These are phyloP conservation scores for Fusarium phyllophilum DNA, from an alignment of 2,329 filamentous ascomycete species.

Conservation along the genomic window DNA sequence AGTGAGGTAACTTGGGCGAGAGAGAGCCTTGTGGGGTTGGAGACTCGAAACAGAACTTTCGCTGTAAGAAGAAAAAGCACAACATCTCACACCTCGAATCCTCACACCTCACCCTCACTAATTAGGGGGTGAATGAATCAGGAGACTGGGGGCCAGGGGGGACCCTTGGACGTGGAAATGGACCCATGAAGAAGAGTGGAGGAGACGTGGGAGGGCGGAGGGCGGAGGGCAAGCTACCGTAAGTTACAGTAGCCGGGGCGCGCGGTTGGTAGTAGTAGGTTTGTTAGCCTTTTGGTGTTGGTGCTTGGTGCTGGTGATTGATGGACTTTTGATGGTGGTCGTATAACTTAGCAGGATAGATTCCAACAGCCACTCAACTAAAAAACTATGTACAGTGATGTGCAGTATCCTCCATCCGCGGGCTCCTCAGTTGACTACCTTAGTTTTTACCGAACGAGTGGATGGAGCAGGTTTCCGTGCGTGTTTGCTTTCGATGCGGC, in stretches of 20 bases:
- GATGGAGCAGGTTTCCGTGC: background rate
- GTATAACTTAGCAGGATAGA: conserved; percentile 5
- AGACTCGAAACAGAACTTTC: conserved; percentile 25
- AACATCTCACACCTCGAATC: conserved; percentile 2
- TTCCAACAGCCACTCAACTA: background rate
- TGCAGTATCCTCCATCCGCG: background rate
- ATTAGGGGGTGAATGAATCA: conserved; percentile 23
- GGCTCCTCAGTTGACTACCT: background rate
- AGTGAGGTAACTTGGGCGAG: background rate
- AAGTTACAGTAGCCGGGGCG: conserved; percentile 27
- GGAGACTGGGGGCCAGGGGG: conserved; percentile 27
- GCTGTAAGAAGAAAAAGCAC: conserved; percentile 13
- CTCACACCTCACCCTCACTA: background rate
- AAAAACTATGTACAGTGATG: background rate
- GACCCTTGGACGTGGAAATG: conserved; percentile 25
- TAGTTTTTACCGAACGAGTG: conserved; percentile 4
- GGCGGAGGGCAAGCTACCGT: conserved; percentile 21
- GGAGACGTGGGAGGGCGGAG: conserved; percentile 27
- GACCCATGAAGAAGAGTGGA: conserved; percentile 6
- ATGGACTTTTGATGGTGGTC: conserved; percentile 1
- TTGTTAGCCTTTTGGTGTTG: conserved; percentile 13
- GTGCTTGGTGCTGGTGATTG: background rate
- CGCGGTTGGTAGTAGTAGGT: conserved; percentile 30
- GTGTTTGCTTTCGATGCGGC: background rate
- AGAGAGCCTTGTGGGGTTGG: conserved; percentile 14